phyloP scores from a whole-genome alignment of 345 rosid genomes.

The Crucihimalaya himalaica region DNA sequence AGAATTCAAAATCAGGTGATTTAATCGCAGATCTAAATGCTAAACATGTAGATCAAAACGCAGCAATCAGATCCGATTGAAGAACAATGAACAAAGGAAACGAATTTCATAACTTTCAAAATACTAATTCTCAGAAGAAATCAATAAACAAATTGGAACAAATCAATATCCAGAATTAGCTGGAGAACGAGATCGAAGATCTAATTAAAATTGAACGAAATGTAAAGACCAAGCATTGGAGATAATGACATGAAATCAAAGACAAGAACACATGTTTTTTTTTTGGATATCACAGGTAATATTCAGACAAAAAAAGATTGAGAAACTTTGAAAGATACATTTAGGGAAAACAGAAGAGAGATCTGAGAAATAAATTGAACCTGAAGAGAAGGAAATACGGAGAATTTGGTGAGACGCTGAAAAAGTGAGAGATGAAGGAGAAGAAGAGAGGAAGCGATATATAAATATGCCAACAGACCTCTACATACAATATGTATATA shows the following conservation, averaged over 20 bases:
- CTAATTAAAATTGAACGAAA: conserved; percentile 9
- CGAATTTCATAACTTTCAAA: background rate
- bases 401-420: conserved; percentile 33
- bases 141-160: background rate
- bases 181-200: conserved; percentile 14
- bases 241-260: conserved; percentile 13
- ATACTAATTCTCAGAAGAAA: background rate
- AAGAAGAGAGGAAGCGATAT: background rate
- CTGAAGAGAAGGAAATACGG: conserved; percentile 26
- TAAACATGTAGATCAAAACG: conserved; percentile 3
- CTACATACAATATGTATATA: background rate
- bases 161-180: background rate
- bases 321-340: background rate
- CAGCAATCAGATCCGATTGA: conserved; percentile 22
- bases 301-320: background rate
- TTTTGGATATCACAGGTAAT: background rate
- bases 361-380: conserved; percentile 7
- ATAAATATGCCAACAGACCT: conserved; percentile 21
- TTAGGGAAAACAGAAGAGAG: background rate
- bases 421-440: conserved; percentile 25
- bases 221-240: conserved; percentile 30
- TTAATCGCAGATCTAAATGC: conserved; percentile 29
- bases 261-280: conserved; percentile 7
- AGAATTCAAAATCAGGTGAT: background rate
- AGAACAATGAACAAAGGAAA: background rate